Base-by-base conservation (phyloP, 176 grass and related monocot genomes). In the Musa schizocarpa region DNA sequence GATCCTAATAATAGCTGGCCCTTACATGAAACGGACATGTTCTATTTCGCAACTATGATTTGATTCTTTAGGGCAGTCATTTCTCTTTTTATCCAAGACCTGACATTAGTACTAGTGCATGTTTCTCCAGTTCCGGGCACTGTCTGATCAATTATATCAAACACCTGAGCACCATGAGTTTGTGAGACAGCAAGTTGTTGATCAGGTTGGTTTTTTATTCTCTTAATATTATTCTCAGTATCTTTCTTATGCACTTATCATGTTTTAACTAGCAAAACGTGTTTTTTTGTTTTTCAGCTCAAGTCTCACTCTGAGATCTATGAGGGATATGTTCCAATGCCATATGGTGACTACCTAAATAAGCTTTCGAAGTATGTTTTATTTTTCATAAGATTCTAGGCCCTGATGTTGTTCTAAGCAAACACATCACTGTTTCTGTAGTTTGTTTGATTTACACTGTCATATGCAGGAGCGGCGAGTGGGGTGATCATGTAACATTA, bases 401-500 rank as follows among this genome's bases (percentile, higher is more conserved):
- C 25, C 57, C 12, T 65, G 49, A 25, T 77, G 64, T 13, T 70
- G 51, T 23, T 81, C 14, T 79, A 69, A 23, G 56, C 55, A 63
- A 71, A 53, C 63, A 74, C 76, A 19, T 16, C 17, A 2, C 43
- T 13, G 43, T 43, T 16, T 51, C 9, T n/a, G 11, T 80, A 59
- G 63, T 2, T 11, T 85, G 72, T 82, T 26, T 79, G 52, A 75
- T 19, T 57, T 68, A 76, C 77, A 53, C 16, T 9, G 11, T 82
- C 67, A 72, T 61, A 72, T 76, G 80, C 77, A 98, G 94, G 75
- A 87, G 54, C 0, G 90, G 94, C 34, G 88, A 98, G 88, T 98
- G 94, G 94, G 94, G 94, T 78, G 94, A 98, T 54, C 94, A 98
- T 82, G 94, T 98, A 50, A 98, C 94, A 61, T 80, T 98, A 80